Conservation (phyloP, 306 rosid species). For the Urtica urens region DNA sequence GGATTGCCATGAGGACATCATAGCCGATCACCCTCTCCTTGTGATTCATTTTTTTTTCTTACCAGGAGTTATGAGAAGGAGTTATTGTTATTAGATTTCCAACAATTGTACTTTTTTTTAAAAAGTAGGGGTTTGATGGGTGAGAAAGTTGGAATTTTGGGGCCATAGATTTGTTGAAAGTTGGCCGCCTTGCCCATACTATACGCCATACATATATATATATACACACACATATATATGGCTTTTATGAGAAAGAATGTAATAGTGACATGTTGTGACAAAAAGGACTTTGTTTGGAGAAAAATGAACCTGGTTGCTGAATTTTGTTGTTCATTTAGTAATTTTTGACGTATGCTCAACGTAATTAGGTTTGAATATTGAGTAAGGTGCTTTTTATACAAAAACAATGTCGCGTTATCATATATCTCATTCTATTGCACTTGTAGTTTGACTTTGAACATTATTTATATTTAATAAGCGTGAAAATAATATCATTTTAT, state of each 20-base stretch:
- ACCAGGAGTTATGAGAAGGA: background rate
- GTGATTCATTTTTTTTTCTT: constrained; percentile 30
- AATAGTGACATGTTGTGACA: background rate
- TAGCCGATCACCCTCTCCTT: constrained; percentile 30
- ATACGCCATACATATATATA: background rate
- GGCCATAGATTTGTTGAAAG: constrained; percentile 28
- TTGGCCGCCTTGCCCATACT: constrained; percentile 30
- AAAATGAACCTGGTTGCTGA: background rate
- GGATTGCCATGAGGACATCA: constrained; percentile 27
- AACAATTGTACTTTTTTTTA: background rate
- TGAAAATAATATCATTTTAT: no score
- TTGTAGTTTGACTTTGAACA: no score
- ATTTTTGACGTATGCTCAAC: constrained; percentile 2
- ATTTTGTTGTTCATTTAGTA: background rate
- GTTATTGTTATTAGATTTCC: background rate
- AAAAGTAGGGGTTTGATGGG: constrained; percentile 28
- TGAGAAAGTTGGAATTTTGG: constrained; percentile 28
- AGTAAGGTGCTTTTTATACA: no score
- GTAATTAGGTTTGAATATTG: no score
- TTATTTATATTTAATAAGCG: no score
- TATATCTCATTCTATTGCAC: no score
- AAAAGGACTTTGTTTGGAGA: background rate
- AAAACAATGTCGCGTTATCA: no score
- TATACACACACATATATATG: background rate
- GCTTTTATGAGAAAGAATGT: background rate